Base-by-base conservation (phyloP, 495 filamentous ascomycete genomes). In the Penicillium lagena region DNA sequence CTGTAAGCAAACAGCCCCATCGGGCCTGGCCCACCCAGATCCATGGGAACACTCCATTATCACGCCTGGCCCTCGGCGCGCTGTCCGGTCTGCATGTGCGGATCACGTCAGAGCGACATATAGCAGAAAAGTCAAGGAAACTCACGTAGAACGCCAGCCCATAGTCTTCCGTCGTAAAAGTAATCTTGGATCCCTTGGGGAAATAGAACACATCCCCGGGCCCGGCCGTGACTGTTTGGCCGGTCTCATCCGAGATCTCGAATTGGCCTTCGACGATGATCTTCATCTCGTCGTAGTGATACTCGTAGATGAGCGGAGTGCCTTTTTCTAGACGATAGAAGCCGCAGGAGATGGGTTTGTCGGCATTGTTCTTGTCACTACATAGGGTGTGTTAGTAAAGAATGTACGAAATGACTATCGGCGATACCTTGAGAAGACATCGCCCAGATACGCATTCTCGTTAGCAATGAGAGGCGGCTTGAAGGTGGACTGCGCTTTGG, bases 201-300 rank as follows among this genome's bases (percentile, higher is more conserved):
- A 89, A 85, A 54, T 83, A 83, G 53, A 90, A 87, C 42, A 89
- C 83, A 68, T 90, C 86, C 2, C 86, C 86, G 27, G 78, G 75
- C 29, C 59, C 68, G 8, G 80, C 85, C 36, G 80, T 78, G 13
- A 86, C 84, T 47, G 77, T 82, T 53, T 84, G 77, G 22, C 83
- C 85, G 7, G 75, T 76, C 66, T 84, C 84, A 60, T 86, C 82
- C 7, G 72, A 70, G 51, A 90, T 87, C 50, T 85, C 78, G 51
- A 85, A 87, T 50, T 79, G 75, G 40, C 86, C 86, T 52, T 90
- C 85, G 7, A 90, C 65, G 49, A 89, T 85, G 49, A 89, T 86
- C 69, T 88, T 87, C 78, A 79, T 86, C 66, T 88, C 86, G 50
- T 88, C 77, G 59, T 89, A 90, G 36, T 75, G 82, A 57, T 89